Conservation (phyloP, 2,329 filamentous ascomycete genomes). For the Byssochlamys sp. region DNA sequence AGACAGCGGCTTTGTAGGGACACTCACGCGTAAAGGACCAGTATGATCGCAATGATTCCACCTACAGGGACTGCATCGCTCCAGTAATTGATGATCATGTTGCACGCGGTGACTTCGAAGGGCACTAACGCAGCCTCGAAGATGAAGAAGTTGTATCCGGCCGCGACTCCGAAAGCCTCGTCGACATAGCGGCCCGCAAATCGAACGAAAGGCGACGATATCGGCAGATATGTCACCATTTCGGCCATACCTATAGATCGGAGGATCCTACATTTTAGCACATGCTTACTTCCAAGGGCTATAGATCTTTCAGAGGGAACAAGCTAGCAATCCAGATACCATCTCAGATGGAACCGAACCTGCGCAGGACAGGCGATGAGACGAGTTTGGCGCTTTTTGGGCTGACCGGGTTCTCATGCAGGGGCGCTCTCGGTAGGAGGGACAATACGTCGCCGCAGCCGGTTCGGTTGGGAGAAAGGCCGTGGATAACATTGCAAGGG, state of each 20-base stretch:
- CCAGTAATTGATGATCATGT: conserved; percentile 44
- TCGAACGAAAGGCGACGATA: conserved; percentile 39
- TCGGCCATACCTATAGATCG: conserved; percentile 34
- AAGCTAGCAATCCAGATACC: background rate
- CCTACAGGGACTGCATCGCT: conserved; percentile 37
- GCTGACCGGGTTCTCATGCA: background rate
- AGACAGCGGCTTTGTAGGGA: background rate
- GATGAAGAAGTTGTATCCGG: conserved; percentile 44
- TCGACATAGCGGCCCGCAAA: conserved; percentile 41
- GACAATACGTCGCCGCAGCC: background rate
- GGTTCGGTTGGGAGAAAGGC: background rate
- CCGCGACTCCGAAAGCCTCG: conserved; percentile 39
- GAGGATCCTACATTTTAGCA: conserved; percentile 15
- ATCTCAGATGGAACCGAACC: background rate
- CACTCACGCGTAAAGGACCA: conserved; percentile 37
- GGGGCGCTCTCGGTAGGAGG: background rate
- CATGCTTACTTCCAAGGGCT: conserved; percentile 3
- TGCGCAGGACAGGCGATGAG: background rate
- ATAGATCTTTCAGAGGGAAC: background rate
- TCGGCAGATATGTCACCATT: conserved; percentile 43
- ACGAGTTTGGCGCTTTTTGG: conserved; percentile 7
- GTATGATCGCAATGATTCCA: conserved; percentile 38
- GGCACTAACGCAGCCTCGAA: conserved; percentile 43
- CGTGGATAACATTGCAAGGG: background rate
- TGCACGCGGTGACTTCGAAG: conserved; percentile 45